Evolutionary conservation across 352 stramenopile species (phyloP), one percentile per base, ranked within the genome.

Genomic region (Phytophthora quininea): DNA sequence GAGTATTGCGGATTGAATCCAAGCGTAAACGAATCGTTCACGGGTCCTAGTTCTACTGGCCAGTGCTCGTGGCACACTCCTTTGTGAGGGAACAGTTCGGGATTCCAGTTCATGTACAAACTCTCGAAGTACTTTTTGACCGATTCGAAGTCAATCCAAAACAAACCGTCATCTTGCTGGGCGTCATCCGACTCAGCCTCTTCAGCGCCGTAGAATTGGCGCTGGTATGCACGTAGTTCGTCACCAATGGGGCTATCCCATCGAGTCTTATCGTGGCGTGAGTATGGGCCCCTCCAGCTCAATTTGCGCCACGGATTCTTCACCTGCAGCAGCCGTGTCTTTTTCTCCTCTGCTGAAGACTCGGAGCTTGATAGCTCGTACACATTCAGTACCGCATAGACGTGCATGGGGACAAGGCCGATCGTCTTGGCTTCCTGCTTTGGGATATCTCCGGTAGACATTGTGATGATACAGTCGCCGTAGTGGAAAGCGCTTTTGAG

Each of bases 401-500:
- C 97, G 71, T 99, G 97, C 62, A 90, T 93, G 8, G 94, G 91
- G 24, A 99, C 95, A 8, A 99, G 82, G 3, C 97, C 97, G 31
- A 99, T 87, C 19, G 69, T 40, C 55, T 93, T 86, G 7, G 83
- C 90, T 1, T 89, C 71, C n/a, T 90, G 69, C 31, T 82, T 79
- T 2, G 69, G 59, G 24, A 97, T 79, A 12, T 95, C 83, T 50
- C 90, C 96, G 4, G 96, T 99, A 4, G 95, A 96, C 56, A 99
- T 92, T 19, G 97, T 99, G 58, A 98, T 98, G 48, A 99, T 93
- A 59, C 96, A 99, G 67, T 99, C 97, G 24, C 97, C 97, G 76
- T 93, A 98, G 32, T 96, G 91, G 67, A 96, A 97, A 2, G 96
- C 97, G 50, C 86, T 95, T 40, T 96, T 90, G 11, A 99, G 75